Base-by-base conservation (phyloP, 192 early-diverging fungal species). In the Gonapodya sp. region DNA sequence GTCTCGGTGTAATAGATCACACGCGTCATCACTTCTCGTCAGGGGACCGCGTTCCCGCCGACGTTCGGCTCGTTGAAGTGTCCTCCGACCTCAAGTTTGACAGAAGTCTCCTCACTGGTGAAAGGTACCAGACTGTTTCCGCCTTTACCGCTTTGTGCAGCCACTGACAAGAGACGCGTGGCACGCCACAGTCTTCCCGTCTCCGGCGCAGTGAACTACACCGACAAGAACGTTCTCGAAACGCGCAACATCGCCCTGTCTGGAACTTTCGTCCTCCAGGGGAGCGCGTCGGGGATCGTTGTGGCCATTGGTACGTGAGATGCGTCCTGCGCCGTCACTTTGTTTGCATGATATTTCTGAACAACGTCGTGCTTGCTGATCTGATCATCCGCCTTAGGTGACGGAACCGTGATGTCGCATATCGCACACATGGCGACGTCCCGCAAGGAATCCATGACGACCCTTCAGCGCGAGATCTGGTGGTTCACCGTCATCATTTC, bases 201-300 rank as follows among this genome's bases (percentile, higher is more conserved):
- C 33, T 84, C 86, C 36, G 93, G 89, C 30, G 89, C 87, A 18
- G 86, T 87, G 35, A 85, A 89, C 30, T 73, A 82, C 73, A 96
- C 94, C 1, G 92, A 93, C 87, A 87, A 88, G 1, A 94, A 92
- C 80, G 89, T 91, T 75, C 83, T 95, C 35, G 95, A 95, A 85
- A 91, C 91, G 18, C 89, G 91, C 80, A 96, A 96, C 81, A 87
- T 97, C 81, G 94, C 92, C 34, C 89, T 97, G 83, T 90, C 91
- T 88, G 90, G 88, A 72, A 90, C 89, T 18, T 86, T 89, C 74
- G 89, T 94, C 30, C 89, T 92, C 1, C 89, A 94, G 81, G 96
- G 96, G 64, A 84, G 84, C 24, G 92, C 88, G 79, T 87, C 85
- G 0, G 95, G 92, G 78, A 84, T 96, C 8, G 94, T 97, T 0